Conservation (phyloP, 345 rosid species). For the Aurinia saxatilis region DNA sequence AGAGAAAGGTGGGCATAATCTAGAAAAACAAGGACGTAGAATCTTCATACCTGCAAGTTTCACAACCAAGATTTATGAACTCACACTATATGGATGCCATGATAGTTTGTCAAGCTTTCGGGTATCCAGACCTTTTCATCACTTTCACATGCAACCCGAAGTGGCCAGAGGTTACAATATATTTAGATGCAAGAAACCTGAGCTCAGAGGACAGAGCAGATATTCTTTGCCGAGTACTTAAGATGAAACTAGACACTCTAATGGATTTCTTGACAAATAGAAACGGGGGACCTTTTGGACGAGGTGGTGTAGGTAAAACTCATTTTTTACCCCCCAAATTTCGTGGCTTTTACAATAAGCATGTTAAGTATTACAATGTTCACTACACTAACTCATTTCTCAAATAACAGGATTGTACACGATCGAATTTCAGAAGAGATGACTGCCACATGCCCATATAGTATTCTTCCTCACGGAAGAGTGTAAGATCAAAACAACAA, state of each 20-base stretch:
- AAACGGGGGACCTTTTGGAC: no score
- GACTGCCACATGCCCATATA: background rate
- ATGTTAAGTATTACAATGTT: no score
- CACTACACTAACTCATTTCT: no score
- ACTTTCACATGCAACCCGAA: background rate
- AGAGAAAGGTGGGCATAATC: no score
- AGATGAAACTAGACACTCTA: background rate
- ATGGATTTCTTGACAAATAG: no score
- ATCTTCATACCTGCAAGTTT: background rate
- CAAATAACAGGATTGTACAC: background rate
- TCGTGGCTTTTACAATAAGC: no score
- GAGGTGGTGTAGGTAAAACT: no score
- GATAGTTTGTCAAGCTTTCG: background rate
- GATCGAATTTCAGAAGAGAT: background rate
- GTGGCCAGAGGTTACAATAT: background rate
- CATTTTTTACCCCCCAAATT: no score
- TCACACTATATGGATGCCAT: background rate
- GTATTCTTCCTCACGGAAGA: no score
- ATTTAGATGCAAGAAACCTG: no score
- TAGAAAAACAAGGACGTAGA: background rate
- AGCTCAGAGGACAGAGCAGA: background rate
- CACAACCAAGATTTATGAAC: background rate
- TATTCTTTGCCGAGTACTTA: background rate
- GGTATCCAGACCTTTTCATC: background rate
- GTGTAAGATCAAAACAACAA: no score